A percentile compares a stretch with the other conserved stretches of the same genome.
Conservation (phyloP, 83 land plant genomes). For the Thuja plicata region DNA sequence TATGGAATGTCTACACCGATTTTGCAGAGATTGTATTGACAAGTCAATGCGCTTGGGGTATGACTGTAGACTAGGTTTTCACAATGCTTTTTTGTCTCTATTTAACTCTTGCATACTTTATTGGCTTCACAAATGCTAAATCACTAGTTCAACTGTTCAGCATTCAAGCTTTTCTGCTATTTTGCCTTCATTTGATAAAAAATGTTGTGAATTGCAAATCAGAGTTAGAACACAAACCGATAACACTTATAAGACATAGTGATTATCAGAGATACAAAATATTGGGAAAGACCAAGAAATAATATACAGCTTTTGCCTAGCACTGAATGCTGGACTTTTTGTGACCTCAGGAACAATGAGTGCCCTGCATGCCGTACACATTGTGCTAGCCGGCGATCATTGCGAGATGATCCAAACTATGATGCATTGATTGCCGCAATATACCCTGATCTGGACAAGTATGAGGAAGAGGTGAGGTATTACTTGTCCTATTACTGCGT, state of each 20-base stretch:
- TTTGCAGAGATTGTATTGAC: constrained; percentile 60
- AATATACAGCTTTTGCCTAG: background rate
- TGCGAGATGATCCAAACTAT: constrained; percentile 56
- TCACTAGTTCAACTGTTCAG: background rate
- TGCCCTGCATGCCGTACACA: constrained; percentile 66
- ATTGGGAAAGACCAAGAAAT: background rate
- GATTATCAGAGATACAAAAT: background rate
- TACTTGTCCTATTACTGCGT: background rate
- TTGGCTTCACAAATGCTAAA: background rate
- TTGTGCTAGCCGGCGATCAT: constrained; percentile 62
- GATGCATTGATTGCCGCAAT: constrained; percentile 54
- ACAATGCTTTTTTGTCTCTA: background rate
- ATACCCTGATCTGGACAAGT: constrained; percentile 48
- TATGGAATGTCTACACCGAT: constrained; percentile 54
- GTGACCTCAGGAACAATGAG: constrained; percentile 44
- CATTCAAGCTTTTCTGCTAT: background rate
- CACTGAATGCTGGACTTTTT: background rate
- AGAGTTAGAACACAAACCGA: background rate
- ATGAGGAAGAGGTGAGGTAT: constrained; percentile 51
- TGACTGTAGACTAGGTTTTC: constrained; percentile 4
- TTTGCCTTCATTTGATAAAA: background rate
- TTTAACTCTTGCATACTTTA: background rate
- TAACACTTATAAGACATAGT: background rate
- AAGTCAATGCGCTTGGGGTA: constrained; percentile 60
- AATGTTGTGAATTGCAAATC: background rate